A percentile compares a stretch with the other conserved stretches of the same genome.
phyloP scores from a whole-genome alignment of 345 rosid genomes.

The Bretschneidera sinensis region DNA sequence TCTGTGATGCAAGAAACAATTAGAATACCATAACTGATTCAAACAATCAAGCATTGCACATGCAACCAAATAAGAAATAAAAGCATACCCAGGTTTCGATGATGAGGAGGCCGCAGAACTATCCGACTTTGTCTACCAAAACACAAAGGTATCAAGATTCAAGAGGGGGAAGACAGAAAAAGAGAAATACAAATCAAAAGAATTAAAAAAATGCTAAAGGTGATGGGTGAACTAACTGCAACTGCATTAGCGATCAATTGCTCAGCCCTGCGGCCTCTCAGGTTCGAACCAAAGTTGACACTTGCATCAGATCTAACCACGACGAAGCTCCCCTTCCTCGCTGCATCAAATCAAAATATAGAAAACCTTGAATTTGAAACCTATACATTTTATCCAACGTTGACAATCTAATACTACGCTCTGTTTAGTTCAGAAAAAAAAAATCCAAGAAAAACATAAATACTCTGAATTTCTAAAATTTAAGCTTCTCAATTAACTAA shows the following conservation, averaged over 20 bases:
- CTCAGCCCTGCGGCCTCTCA: slow-evolving; percentile 34
- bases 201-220: too few species aligned
- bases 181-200: too few species aligned
- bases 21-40: too few species aligned
- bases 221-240: slow-evolving; percentile 38
- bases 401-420: background rate
- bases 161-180: background rate
- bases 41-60: background rate
- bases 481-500: background rate
- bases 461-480: background rate
- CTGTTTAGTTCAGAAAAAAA: background rate
- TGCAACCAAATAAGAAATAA: background rate
- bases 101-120: slow-evolving; percentile 45
- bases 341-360: slow-evolving; percentile 29
- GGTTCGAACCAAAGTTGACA: slow-evolving; percentile 28
- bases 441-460: too few species aligned
- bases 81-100: slow-evolving; percentile 61
- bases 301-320: slow-evolving; percentile 63
- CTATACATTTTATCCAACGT: background rate
- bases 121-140: slow-evolving; percentile 55
- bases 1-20: too few species aligned
- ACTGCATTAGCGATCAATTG: slow-evolving; percentile 66
- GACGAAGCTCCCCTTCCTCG: slow-evolving; percentile 35
- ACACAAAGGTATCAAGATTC: slow-evolving; percentile 11
- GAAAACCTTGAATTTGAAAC: background rate